Evolutionary conservation across 257 asterid species (phyloP).

Genomic region (Euphrasia confusa): DNA sequence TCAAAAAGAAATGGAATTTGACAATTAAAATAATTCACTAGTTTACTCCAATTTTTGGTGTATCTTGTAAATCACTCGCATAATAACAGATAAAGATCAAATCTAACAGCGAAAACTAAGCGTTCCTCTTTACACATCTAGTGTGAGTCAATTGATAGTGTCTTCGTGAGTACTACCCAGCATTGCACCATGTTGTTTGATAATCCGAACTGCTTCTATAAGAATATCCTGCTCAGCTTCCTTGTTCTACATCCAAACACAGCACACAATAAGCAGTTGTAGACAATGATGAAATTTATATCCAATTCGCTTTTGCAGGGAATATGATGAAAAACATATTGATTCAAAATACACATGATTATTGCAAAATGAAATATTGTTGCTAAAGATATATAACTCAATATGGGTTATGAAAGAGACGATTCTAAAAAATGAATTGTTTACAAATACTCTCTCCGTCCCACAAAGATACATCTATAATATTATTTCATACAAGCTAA

Average conservation of each 20-base stretch:
- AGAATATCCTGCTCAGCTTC: constrained; percentile 73
- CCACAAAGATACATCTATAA: too few relatives aligned
- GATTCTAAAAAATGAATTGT: too few relatives aligned
- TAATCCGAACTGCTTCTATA: constrained; percentile 59
- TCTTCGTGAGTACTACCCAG: constrained; percentile 46
- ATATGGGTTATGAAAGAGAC: too few relatives aligned
- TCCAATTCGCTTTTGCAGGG: neutral
- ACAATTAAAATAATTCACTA: neutral
- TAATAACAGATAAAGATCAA: neutral
- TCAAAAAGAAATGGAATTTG: too few relatives aligned
- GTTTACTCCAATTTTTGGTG: neutral
- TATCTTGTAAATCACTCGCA: constrained; percentile 9
- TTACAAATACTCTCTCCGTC: too few relatives aligned
- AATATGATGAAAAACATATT: neutral
- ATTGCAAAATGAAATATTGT: too few relatives aligned
- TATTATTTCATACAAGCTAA: too few relatives aligned
- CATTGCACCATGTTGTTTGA: constrained; percentile 63
- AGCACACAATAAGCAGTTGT: constrained; percentile 21
- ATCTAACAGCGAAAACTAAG: constrained; percentile 15
- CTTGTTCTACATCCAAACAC: constrained; percentile 44
- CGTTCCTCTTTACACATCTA: neutral
- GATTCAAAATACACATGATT: too few relatives aligned
- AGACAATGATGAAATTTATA: neutral
- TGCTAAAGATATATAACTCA: too few relatives aligned
- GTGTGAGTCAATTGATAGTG: constrained; percentile 18